phyloP scores from a whole-genome alignment of 2,329 filamentous ascomycete genomes.

The Tolypocladium tundrense region DNA sequence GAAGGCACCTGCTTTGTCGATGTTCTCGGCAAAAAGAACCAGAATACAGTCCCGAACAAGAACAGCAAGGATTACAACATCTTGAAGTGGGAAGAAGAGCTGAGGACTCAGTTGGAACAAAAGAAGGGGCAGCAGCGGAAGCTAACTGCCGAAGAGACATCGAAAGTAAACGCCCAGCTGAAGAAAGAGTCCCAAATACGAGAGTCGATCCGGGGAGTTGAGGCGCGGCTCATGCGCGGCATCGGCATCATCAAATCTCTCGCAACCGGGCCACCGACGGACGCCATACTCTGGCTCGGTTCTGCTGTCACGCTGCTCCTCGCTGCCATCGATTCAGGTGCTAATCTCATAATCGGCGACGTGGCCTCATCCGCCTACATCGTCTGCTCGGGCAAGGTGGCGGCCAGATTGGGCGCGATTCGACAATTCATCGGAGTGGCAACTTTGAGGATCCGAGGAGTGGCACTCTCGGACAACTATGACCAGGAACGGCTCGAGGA shows the following conservation, averaged over 20 bases:
- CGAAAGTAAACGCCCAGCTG: slow-evolving; percentile 84
- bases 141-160: slow-evolving; percentile 76
- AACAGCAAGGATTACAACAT: slow-evolving; percentile 93
- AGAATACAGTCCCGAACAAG: slow-evolving; percentile 64
- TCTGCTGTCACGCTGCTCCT: slow-evolving; percentile 66
- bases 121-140: slow-evolving; percentile 92
- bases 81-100: slow-evolving; percentile 92
- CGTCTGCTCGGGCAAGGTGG: slow-evolving; percentile 64
- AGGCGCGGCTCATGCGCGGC: slow-evolving; percentile 66
- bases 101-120: slow-evolving; percentile 75
- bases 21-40: slow-evolving; percentile 74
- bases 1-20: slow-evolving; percentile 85
- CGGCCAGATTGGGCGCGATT: slow-evolving; percentile 62
- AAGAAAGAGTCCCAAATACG: slow-evolving; percentile 78
- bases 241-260: slow-evolving; percentile 78
- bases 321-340: slow-evolving; percentile 67
- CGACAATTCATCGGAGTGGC: slow-evolving; percentile 81
- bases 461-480: slow-evolving; percentile 62
- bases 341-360: slow-evolving; percentile 71
- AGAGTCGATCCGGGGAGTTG: slow-evolving; percentile 56
- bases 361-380: slow-evolving; percentile 70
- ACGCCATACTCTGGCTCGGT: slow-evolving; percentile 81
- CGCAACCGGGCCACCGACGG: slow-evolving; percentile 78
- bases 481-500: slow-evolving; percentile 73
- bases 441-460: slow-evolving; percentile 68